These are phyloP conservation scores for Boletus sp. DNA, from an alignment of 1,284 basidiomycete species.

Conservation along the genomic window DNA sequence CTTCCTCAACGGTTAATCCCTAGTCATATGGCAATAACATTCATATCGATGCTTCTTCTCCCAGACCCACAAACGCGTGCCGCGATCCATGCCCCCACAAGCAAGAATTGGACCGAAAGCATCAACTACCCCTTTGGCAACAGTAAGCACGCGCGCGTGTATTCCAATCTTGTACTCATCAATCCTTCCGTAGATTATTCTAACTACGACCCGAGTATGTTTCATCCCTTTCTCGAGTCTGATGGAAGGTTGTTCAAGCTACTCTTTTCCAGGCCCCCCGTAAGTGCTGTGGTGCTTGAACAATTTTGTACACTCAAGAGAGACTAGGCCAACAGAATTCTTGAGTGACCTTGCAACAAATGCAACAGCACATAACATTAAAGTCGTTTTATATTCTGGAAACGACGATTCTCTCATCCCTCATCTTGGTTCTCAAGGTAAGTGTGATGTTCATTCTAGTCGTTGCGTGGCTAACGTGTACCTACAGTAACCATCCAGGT, in stretches of 20 bases:
- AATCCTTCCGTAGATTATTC: constrained; percentile 12
- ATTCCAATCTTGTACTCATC: constrained; percentile 8
- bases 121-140: constrained; percentile 51
- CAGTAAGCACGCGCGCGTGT: constrained; percentile 20
- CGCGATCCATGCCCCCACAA: constrained; percentile 69
- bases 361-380: constrained; percentile 45
- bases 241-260: neutral
- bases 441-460: constrained; percentile 12
- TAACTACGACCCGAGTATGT: constrained; percentile 43
- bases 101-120: constrained; percentile 49
- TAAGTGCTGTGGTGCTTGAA: constrained; percentile 28
- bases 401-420: constrained; percentile 40
- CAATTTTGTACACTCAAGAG: constrained; percentile 7
- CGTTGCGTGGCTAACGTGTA: neutral
- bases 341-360: constrained; percentile 61
- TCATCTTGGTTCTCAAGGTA: constrained; percentile 61
- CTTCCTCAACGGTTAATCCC: constrained; percentile 56
- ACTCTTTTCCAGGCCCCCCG: constrained; percentile 40
- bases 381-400: constrained; percentile 44
- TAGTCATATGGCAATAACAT: neutral
- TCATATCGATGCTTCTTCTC: neutral
- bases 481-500: constrained; percentile 58
- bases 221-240: neutral
- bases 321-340: constrained; percentile 55
- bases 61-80: constrained; percentile 49